Evolutionary conservation across 2,329 filamentous ascomycete genomes (phyloP), one percentile per base, ranked within the genome.

Genomic region (Ophiocordyceps camponoti-leonardi): DNA sequence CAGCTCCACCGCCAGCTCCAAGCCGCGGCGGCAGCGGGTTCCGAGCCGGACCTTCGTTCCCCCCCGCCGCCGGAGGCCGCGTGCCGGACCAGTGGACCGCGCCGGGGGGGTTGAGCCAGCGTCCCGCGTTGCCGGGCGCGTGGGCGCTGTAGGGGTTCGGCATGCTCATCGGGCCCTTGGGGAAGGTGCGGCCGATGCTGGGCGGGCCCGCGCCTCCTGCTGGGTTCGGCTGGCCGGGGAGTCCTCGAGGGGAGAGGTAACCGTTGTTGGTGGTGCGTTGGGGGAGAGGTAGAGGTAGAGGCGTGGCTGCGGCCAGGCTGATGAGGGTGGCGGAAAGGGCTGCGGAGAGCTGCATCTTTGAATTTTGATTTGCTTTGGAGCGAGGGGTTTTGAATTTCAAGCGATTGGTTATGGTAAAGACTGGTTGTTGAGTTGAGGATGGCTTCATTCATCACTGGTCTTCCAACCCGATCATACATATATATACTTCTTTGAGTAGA

Each of bases 31-130:
- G 26, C 26, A 10, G 4, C 26, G 7, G 26, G 4, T 28, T 10
- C 4, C 26, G 26, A 28, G 4, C 5, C 23, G 4, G 26, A 11
- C 26, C 26, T 8, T 11, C 26, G n/a, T 28, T 28, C 26, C 7
- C 62, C 61, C 23, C 26, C 7, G 61, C 61, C 23, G n/a, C 35
- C 6, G 6, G 22, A 12, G 41, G 22, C 12, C 13, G 26, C 28
- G 4, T 11, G 12, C 16, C 16, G n/a, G 41, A 30, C 19, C 26
- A 23, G 6, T 16, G 23, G 2, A 31, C 10, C 3, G 18, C 41
- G 1, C 13, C 14, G 12, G 35, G 35, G 1, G 35, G 35, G 35
- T 39, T 39, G 1, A 11, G 1, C 35, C 35, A 39, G 4, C 18
- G 8, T 8, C n/a, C n/a, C n/a, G 35, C 7, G n/a, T 39, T 39